Conservation (phyloP, 192 early-diverging fungal species). For the Umbelopsis sp. region DNA sequence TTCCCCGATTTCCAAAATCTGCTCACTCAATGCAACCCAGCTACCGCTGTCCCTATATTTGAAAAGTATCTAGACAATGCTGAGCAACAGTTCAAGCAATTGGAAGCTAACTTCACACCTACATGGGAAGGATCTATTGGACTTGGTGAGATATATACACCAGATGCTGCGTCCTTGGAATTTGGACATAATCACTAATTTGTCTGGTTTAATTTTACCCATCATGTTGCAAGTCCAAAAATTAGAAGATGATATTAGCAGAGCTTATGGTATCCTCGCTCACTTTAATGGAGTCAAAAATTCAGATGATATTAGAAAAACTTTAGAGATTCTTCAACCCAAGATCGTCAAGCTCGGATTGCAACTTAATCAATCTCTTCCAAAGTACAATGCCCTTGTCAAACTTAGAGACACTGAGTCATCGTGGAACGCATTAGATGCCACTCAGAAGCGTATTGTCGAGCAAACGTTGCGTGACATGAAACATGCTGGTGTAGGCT, state of each 20-base stretch:
- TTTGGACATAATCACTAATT: neutral
- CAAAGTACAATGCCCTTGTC: constrained; percentile 54
- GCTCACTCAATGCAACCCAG: constrained; percentile 31
- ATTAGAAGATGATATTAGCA: constrained; percentile 49
- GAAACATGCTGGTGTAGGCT: constrained; percentile 52
- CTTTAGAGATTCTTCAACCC: constrained; percentile 45
- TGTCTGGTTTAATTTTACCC: neutral
- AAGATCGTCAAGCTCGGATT: constrained; percentile 49
- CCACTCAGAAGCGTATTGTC: constrained; percentile 55
- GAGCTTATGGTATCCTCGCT: constrained; percentile 47
- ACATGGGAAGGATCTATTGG: constrained; percentile 60
- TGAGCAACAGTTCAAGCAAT: constrained; percentile 42
- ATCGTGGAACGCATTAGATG: constrained; percentile 39
- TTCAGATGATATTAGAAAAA: constrained; percentile 49
- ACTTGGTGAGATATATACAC: constrained; percentile 31
- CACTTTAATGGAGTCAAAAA: constrained; percentile 59
- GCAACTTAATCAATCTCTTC: constrained; percentile 54
- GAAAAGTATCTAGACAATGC: constrained; percentile 39
- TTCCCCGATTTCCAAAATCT: constrained; percentile 56
- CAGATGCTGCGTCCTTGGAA: neutral
- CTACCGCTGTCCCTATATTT: constrained; percentile 46
- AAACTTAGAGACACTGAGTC: constrained; percentile 35
- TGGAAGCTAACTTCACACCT: constrained; percentile 47
- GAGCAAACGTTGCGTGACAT: constrained; percentile 48
- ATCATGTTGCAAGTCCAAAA: constrained; percentile 40